Base-by-base conservation (phyloP, 179 eudicot species). In the Actinidia chinensis region DNA sequence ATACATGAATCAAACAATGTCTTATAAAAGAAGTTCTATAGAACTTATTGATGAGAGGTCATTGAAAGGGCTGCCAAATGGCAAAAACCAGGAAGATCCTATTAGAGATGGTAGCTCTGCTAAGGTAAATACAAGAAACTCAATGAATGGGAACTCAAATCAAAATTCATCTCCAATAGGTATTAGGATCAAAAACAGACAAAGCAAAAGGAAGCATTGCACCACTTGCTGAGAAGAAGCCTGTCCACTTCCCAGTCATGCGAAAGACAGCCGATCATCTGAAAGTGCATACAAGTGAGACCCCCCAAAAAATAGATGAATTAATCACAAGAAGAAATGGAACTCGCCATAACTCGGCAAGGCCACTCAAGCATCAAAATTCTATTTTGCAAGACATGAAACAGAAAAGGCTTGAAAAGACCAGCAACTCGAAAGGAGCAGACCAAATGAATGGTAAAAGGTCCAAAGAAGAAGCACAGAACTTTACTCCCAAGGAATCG, bases 241-340 rank as follows among this genome's bases (percentile, higher is more conserved):
- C 76, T 48, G 74, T 80, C 56, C 69, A 64, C 44, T 66, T 66
- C 61, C 78, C 83, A 76, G 75, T 63, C 46, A 68, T 17, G 18
- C 65, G 50, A 73, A 82, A 81, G 36, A 82, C 68, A 81, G 79
- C 15, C 59, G 42, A 76, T 68, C 71, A 51, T 18, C 22, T 25
- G 15, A 79, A 80, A 60, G 76, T 78, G 10, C 71, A 18, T 20
- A 83, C 82, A 74, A 77, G 76, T 46, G 83, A 83, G 61, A 61
- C 68, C 52, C 74, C 71, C 23, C 72, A 14, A 15, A 90, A 78
- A 78, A 80, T 74, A 73, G 85, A 90, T 54, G 90, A 81, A 79
- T 86, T 79, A n/a, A 55, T 85, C 59, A 80, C 78, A 20, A 84
- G 73, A 82, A 76, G 78, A 79, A 67, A 74, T 25, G 82, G 73